Conservation (phyloP, 129 eudicot species). For the Flaveria brownii region DNA sequence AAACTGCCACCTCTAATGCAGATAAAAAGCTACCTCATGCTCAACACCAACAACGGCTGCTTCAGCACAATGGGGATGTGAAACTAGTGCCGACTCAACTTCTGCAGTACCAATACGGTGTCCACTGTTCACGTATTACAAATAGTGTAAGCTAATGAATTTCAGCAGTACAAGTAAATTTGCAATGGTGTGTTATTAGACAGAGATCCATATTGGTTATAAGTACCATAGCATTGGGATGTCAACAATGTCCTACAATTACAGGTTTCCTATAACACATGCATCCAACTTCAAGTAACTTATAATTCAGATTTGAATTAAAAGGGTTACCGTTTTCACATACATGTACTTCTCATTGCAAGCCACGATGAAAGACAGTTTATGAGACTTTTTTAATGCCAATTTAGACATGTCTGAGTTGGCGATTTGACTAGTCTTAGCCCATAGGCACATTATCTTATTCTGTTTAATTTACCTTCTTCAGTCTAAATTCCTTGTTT, state of each 20-base stretch:
- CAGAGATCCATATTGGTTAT: background rate
- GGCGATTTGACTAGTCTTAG: constrained; percentile 1
- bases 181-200: background rate
- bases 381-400: background rate
- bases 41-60: constrained; percentile 99
- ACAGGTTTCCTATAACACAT: background rate
- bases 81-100: constrained; percentile 98
- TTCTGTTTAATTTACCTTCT: background rate
- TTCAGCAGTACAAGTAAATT: background rate
- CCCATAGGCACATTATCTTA: background rate
- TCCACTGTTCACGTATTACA: constrained; percentile 56
- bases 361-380: background rate
- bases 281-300: constrained; percentile 5
- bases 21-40: constrained; percentile 68
- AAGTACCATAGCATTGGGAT: background rate
- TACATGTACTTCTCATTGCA: background rate
- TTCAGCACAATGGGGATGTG: constrained; percentile 95
- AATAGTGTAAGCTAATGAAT: constrained; percentile 12
- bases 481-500: background rate
- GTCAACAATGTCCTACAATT: background rate
- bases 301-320: background rate
- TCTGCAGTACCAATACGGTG: constrained; percentile 99
- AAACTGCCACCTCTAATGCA: constrained; percentile 9
- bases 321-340: background rate
- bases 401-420: background rate